Percentiles rank a stretch among this genome's conserved stretches.
Evolutionary conservation across 495 filamentous ascomycete genomes (phyloP).

Genomic region (Annulohypoxylon moriforme): DNA sequence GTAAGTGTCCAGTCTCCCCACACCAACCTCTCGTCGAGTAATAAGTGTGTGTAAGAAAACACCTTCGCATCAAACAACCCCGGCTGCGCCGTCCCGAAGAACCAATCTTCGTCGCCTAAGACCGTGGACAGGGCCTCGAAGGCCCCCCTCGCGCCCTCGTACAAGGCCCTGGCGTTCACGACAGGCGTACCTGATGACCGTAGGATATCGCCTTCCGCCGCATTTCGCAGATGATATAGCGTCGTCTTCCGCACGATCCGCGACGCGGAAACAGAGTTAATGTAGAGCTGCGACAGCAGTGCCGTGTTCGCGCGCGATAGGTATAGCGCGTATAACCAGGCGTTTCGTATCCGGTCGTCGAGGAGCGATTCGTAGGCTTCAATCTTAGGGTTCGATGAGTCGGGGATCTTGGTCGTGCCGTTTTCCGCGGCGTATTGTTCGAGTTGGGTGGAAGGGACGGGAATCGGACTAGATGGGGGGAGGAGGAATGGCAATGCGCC

Average conservation of each 20-base stretch:
- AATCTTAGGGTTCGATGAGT: slow-evolving; percentile 56
- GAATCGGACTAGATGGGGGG: slow-evolving; percentile 58
- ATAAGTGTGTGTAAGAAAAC: slow-evolving; percentile 89
- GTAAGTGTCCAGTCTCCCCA: slow-evolving; percentile 61
- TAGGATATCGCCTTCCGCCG: slow-evolving; percentile 77
- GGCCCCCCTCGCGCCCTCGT: slow-evolving; percentile 75
- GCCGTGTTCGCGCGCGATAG: slow-evolving; percentile 70
- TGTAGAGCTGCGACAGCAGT: slow-evolving; percentile 76
- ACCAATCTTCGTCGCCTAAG: slow-evolving; percentile 67
- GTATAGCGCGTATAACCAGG: slow-evolving; percentile 88
- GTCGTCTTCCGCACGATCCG: slow-evolving; percentile 69
- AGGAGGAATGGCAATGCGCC: slow-evolving; percentile 90
- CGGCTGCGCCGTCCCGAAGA: slow-evolving; percentile 60
- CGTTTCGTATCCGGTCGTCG: slow-evolving; percentile 83
- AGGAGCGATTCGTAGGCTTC: slow-evolving; percentile 85
- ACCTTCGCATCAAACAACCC: slow-evolving; percentile 86
- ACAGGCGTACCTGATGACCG: slow-evolving; percentile 62
- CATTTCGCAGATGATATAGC: slow-evolving; percentile 72
- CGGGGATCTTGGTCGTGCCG: slow-evolving; percentile 27
- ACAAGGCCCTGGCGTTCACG: slow-evolving; percentile 72
- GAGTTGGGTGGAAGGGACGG: slow-evolving; percentile 74
- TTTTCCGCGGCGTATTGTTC: slow-evolving; percentile 71
- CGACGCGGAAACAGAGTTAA: slow-evolving; percentile 70
- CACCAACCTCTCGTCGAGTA: slow-evolving; percentile 69
- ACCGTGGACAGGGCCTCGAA: slow-evolving; percentile 79